Conservation (phyloP, 169 alveolate species). For the Besnoitia besnoiti region DNA sequence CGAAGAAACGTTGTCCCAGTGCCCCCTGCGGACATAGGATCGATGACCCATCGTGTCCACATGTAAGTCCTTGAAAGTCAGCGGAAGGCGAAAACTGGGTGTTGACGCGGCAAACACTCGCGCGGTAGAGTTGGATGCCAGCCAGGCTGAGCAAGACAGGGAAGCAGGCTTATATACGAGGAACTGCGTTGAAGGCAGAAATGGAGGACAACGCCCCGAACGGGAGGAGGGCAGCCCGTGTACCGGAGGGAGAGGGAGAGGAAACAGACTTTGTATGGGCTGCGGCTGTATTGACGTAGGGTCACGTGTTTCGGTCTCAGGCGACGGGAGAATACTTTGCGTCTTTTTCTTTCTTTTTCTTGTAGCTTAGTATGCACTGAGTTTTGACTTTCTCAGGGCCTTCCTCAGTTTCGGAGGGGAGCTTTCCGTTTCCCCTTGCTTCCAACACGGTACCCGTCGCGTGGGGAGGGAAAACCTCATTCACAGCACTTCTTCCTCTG, state of each 20-base stretch:
- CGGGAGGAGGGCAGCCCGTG: neutral
- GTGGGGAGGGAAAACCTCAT: neutral
- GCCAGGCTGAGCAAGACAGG: no score
- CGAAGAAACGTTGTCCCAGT: no score
- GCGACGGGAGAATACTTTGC: neutral
- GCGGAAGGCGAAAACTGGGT: no score
- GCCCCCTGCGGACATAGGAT: no score
- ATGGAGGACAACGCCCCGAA: neutral
- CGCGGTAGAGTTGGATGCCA: no score
- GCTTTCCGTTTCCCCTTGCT: neutral
- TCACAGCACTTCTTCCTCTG: no score
- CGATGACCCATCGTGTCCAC: no score
- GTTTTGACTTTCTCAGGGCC: neutral
- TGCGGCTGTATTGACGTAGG: neutral
- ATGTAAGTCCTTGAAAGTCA: no score
- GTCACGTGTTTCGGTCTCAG: neutral
- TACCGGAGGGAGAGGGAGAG: neutral
- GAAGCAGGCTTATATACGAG: neutral
- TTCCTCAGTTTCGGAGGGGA: neutral
- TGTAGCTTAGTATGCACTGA: neutral
- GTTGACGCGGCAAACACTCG: no score
- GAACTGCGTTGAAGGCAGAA: neutral
- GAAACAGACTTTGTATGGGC: neutral
- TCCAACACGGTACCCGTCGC: neutral
- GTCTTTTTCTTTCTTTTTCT: neutral